A percentile compares a stretch with the other conserved stretches of the same genome.
Evolutionary conservation across 139 green algal species (phyloP).

Genomic region (Pseudopediastrum boryanum): DNA sequence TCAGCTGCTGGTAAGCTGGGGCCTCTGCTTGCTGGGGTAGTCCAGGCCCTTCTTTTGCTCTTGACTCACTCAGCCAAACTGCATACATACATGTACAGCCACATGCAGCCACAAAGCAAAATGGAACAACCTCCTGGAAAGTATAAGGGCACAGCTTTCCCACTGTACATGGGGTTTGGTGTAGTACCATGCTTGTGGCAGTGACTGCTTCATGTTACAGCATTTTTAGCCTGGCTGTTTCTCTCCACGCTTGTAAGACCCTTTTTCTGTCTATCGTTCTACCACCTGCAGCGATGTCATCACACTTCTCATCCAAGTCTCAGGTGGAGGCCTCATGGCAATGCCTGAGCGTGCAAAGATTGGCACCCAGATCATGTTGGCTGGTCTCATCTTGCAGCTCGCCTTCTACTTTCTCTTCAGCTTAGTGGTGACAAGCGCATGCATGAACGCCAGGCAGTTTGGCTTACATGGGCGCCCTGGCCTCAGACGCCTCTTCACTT

Average conservation of each 20-base stretch:
- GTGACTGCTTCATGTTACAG: too few species aligned
- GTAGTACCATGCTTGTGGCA: not conserved
- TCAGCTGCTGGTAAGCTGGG: constrained; percentile 14
- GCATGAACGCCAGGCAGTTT: not conserved
- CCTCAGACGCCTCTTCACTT: not conserved
- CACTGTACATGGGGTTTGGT: not conserved
- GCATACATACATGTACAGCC: not conserved
- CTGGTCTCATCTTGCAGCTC: not conserved
- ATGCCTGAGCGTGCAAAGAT: not conserved
- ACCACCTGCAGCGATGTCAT: constrained; percentile 12
- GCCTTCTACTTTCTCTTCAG: constrained; percentile 12
- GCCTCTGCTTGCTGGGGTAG: too few species aligned
- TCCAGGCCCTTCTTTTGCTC: not conserved
- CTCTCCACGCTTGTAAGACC: too few species aligned
- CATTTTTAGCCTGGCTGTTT: too few species aligned
- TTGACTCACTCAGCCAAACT: not conserved
- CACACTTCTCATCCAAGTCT: not conserved
- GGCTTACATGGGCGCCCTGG: not conserved
- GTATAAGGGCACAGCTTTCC: too few species aligned
- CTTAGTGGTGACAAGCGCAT: constrained; percentile 1
- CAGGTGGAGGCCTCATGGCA: constrained; percentile 3
- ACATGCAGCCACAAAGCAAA: not conserved
- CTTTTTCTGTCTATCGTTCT: too few species aligned
- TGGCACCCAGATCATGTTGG: constrained; percentile 13
- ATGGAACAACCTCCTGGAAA: not conserved